These are phyloP conservation scores for Mycogone perniciosa DNA, from an alignment of 2,329 filamentous ascomycete genomes.

Conservation along the genomic window DNA sequence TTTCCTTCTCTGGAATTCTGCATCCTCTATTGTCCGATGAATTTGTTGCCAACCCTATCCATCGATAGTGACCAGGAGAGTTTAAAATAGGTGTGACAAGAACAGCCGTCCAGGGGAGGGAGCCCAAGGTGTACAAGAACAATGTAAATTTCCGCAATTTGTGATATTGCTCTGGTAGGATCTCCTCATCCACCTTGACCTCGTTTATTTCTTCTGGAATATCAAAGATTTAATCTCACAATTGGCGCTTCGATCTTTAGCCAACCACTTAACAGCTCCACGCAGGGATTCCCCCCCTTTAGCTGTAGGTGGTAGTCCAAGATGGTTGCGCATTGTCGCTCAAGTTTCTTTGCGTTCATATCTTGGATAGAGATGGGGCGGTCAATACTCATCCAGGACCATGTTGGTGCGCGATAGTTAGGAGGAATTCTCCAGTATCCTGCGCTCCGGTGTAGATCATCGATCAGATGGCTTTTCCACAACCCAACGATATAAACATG, in stretches of 20 bases:
- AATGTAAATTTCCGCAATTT: neutral
- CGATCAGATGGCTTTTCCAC: conserved; percentile 5
- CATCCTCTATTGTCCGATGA: neutral
- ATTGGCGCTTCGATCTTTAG: neutral
- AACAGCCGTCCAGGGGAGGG: neutral
- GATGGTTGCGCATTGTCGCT: neutral
- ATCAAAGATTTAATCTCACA: neutral
- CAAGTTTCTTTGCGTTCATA: neutral
- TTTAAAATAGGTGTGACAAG: neutral
- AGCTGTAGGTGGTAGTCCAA: neutral
- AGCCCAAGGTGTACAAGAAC: neutral
- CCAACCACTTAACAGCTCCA: neutral
- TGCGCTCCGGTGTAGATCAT: conserved; percentile 8
- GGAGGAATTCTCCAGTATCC: neutral
- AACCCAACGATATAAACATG: conserved; percentile 12
- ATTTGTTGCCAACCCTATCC: neutral
- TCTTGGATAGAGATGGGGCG: neutral
- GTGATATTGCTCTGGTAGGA: neutral
- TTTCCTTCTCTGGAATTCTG: neutral
- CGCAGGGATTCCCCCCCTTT: neutral
- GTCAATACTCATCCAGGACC: conserved; percentile 14
- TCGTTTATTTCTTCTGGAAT: neutral
- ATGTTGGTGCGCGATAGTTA: conserved; percentile 16
- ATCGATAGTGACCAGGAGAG: neutral
- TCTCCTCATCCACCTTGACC: neutral